phyloP scores from a whole-genome alignment of 345 rosid species.

The Microcos paniculata region DNA sequence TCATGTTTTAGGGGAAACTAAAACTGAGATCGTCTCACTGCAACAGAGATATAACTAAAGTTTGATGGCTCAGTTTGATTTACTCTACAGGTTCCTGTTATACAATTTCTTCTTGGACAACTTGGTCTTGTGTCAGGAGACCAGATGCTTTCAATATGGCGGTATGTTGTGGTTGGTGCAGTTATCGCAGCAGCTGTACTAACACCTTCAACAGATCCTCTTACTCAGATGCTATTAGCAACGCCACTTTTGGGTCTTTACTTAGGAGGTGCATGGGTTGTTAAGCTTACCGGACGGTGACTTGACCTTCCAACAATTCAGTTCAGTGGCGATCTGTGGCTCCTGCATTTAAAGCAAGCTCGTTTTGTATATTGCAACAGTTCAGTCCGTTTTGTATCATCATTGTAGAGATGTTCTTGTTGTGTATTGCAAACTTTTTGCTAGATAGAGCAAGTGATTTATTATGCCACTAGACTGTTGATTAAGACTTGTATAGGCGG shows the following conservation, averaged over 20 bases:
- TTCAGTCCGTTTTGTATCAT: neutral
- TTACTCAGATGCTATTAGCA: conserved; percentile 90
- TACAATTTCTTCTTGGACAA: conserved; percentile 91
- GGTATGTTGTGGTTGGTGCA: conserved; percentile 93
- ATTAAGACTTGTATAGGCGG: neutral
- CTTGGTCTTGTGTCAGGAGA: conserved; percentile 84
- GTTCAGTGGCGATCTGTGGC: neutral
- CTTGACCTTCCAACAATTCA: neutral
- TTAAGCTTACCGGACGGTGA: conserved; percentile 82
- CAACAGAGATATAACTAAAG: neutral
- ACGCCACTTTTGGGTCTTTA: conserved; percentile 89
- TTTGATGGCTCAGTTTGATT: neutral
- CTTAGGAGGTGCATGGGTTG: conserved; percentile 92
- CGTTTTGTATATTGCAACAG: neutral
- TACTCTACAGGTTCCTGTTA: conserved; percentile 81
- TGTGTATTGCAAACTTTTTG: conserved; percentile 1
- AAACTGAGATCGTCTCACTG: neutral
- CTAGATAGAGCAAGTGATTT: neutral
- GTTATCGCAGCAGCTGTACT: conserved; percentile 91
- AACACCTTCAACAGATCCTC: conserved; percentile 97
- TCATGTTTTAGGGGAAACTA: neutral
- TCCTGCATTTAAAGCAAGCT: no score
- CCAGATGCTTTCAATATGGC: conserved; percentile 96
- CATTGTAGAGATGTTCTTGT: neutral
- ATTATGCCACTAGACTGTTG: neutral